A percentile compares a stretch with the other conserved stretches of the same genome.
Evolutionary conservation across 148 eudicot species (phyloP).

Genomic region (Vaccinium vitisidaea): DNA sequence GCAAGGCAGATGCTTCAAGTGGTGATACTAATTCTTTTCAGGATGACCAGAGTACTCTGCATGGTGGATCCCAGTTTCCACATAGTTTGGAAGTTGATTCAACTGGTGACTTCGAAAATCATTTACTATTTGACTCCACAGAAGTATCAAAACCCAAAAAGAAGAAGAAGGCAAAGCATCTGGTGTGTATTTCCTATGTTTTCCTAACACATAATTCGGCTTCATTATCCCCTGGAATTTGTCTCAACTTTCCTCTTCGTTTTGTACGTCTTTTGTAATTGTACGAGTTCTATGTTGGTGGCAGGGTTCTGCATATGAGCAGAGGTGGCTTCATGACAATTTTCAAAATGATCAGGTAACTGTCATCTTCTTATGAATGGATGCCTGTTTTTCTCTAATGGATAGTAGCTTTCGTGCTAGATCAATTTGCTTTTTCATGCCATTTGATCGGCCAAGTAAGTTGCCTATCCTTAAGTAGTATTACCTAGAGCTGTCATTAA

Average conservation of each 20-base stretch:
- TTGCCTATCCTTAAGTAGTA: neutral
- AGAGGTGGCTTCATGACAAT: conserved; percentile 65
- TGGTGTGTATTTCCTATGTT: conserved; percentile 39
- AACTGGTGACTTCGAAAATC: conserved; percentile 62
- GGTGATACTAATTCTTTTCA: conserved; percentile 91
- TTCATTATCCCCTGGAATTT: neutral
- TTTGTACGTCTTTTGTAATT: neutral
- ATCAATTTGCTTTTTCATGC: neutral
- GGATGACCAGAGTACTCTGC: conserved; percentile 76
- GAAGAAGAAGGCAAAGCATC: conserved; percentile 81
- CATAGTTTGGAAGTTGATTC: conserved; percentile 81
- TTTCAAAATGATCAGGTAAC: conserved; percentile 75
- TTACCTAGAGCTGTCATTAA: neutral
- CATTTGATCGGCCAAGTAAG: neutral
- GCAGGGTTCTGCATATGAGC: conserved; percentile 68
- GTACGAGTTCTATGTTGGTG: conserved; percentile 14
- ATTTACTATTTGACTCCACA: conserved; percentile 56
- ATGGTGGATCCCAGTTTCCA: conserved; percentile 57
- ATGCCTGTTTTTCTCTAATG: neutral
- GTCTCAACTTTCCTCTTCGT: conserved; percentile 3
- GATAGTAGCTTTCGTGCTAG: neutral
- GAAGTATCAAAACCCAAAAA: conserved; percentile 73
- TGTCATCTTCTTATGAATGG: neutral
- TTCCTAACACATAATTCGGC: neutral
- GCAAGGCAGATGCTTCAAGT: conserved; percentile 76